phyloP scores from a whole-genome alignment of 1,284 basidiomycete species.

The Amylostereum areolatum region DNA sequence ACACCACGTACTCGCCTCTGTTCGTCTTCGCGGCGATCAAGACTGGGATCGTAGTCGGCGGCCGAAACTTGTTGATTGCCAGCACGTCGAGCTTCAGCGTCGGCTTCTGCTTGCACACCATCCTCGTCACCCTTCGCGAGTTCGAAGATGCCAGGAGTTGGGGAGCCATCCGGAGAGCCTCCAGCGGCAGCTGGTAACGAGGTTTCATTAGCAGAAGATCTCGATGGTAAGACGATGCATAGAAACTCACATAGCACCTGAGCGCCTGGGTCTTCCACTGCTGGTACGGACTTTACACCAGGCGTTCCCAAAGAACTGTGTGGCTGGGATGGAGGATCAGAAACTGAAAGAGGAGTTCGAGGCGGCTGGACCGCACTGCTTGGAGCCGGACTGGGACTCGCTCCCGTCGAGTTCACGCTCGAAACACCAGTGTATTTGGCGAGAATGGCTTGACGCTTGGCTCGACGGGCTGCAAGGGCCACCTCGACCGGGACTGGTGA shows the following conservation, averaged over 20 bases:
- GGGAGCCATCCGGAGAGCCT: conserved; percentile 50
- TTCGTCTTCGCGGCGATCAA: conserved; percentile 80
- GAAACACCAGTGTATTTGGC: conserved; percentile 67
- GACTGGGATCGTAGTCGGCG: conserved; percentile 89
- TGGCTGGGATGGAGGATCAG: conserved; percentile 55
- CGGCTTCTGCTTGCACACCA: conserved; percentile 31
- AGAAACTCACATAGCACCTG: no score
- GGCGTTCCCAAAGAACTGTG: conserved; percentile 38
- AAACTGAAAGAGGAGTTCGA: conserved; percentile 46
- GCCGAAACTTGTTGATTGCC: conserved; percentile 74
- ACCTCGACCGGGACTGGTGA: conserved; percentile 64
- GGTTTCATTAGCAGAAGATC: no score
- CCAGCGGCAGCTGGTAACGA: conserved; percentile 31
- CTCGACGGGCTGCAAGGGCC: conserved; percentile 71
- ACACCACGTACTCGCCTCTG: conserved; percentile 54
- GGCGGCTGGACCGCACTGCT: conserved; percentile 72
- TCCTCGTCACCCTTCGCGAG: conserved; percentile 57
- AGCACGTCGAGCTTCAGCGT: conserved; percentile 29
- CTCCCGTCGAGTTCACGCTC: conserved; percentile 29
- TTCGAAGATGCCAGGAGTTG: conserved; percentile 48
- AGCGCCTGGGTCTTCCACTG: no score
- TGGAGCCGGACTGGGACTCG: conserved; percentile 52
- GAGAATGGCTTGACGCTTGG: conserved; percentile 78
- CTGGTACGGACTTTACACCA: conserved; percentile 9
- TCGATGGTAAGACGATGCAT: no score